These are phyloP conservation scores for Penicillium hesseltinei DNA, from an alignment of 2,329 filamentous ascomycete genomes.

Conservation along the genomic window DNA sequence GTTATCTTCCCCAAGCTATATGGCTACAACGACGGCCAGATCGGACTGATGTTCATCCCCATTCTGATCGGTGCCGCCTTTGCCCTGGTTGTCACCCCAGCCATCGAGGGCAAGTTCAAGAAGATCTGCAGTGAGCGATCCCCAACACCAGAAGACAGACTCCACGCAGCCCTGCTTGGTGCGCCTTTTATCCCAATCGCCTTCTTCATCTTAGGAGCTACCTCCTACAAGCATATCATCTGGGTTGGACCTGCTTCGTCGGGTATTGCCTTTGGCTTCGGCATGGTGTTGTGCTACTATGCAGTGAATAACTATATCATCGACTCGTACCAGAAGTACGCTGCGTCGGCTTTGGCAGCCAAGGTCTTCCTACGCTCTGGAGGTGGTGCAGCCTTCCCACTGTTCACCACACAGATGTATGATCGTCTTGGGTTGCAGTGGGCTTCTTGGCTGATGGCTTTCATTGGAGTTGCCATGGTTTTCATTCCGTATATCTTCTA, in stretches of 20 bases:
- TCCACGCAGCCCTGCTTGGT: conserved; percentile 71
- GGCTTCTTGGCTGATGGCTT: conserved; percentile 67
- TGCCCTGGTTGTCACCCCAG: conserved; percentile 32
- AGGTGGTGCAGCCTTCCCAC: conserved; percentile 69
- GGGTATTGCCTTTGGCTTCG: conserved; percentile 69
- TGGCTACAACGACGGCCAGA: conserved; percentile 35
- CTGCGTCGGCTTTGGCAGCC: conserved; percentile 45
- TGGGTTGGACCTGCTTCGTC: conserved; percentile 58
- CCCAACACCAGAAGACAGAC: conserved; percentile 69
- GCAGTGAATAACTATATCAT: conserved; percentile 71
- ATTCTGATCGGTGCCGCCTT: conserved; percentile 35
- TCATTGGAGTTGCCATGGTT: conserved; percentile 38
- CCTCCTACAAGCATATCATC: conserved; percentile 56
- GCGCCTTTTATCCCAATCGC: conserved; percentile 67
- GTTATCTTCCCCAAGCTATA: conserved; percentile 74
- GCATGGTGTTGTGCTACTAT: conserved; percentile 78
- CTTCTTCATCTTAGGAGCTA: conserved; percentile 62
- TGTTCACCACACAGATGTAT: conserved; percentile 79
- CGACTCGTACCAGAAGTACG: conserved; percentile 53
- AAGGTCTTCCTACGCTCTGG: conserved; percentile 51
- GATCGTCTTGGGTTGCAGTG: conserved; percentile 67
- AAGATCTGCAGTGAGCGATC: conserved; percentile 57
- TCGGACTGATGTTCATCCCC: conserved; percentile 45
- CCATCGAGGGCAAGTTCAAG: conserved; percentile 74
- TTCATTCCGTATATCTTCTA: conserved; percentile 24